Percentiles rank a stretch among this genome's conserved stretches.
These are phyloP conservation scores for Cercospora beticola DNA, from an alignment of 2,329 filamentous ascomycete species.

Conservation along the genomic window DNA sequence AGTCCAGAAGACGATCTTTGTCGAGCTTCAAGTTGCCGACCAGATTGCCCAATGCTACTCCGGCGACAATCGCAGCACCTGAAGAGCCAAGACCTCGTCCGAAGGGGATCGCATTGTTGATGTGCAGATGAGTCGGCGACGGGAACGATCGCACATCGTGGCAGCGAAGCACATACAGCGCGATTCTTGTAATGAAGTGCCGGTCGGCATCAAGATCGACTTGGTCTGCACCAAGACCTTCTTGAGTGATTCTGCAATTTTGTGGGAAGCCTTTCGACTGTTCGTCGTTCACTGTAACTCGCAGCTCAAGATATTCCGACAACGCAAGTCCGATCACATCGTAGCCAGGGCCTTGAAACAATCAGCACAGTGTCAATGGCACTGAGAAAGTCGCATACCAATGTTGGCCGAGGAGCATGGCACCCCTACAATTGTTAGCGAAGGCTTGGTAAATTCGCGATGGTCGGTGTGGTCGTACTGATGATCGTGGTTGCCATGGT, in stretches of 20 bases:
- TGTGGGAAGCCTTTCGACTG: conserved; percentile 60
- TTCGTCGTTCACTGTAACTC: conserved; percentile 69
- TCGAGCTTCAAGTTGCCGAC: conserved; percentile 76
- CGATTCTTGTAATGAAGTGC: conserved; percentile 92
- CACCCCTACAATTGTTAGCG: conserved; percentile 46
- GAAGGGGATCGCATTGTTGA: conserved; percentile 92
- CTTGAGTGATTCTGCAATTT: conserved; percentile 89
- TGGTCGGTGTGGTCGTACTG: conserved; percentile 18
- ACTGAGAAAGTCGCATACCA: conserved; percentile 44
- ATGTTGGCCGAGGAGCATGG: conserved; percentile 98
- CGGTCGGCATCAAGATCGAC: conserved; percentile 80
- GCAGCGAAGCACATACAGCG: conserved; percentile 91
- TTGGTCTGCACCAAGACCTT: conserved; percentile 74
- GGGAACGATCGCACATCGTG: conserved; percentile 85
- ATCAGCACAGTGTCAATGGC: background rate
- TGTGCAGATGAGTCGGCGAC: conserved; percentile 82
- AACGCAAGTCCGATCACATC: conserved; percentile 95
- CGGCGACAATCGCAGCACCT: conserved; percentile 90
- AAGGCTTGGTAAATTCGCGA: conserved; percentile 12
- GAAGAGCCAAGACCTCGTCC: conserved; percentile 93
- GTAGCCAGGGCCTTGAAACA: conserved; percentile 71
- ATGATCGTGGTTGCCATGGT: conserved; percentile 21
- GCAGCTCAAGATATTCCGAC: conserved; percentile 88
- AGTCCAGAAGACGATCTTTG: conserved; percentile 85
- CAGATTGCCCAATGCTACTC: conserved; percentile 88